These are phyloP conservation scores for Pythium folliculosum DNA, from an alignment of 352 stramenopile species.

Conservation along the genomic window DNA sequence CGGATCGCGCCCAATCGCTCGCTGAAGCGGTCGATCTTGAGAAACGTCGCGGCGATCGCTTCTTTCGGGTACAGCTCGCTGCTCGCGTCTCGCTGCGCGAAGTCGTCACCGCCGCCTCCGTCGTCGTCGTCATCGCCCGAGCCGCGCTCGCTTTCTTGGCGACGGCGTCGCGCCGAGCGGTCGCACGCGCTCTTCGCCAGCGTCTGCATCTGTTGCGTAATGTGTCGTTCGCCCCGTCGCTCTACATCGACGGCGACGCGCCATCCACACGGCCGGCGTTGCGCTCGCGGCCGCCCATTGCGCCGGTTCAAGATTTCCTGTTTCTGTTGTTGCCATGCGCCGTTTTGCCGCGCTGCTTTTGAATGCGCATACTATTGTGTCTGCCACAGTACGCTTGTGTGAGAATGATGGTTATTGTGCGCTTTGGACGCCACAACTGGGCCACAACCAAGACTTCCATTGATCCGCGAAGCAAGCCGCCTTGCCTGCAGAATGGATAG, in stretches of 20 bases:
- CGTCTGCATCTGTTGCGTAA: neutral
- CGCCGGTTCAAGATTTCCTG: slow-evolving; percentile 3
- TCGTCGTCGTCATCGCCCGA: neutral
- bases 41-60: slow-evolving; percentile 31
- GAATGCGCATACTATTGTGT: slow-evolving; percentile 16
- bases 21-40: slow-evolving; percentile 50
- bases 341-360: slow-evolving; percentile 7
- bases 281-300: slow-evolving; percentile 1
- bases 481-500: neutral
- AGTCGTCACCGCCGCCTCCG: neutral
- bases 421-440: too few species aligned
- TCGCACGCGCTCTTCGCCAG: too few species aligned
- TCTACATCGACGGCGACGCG: neutral
- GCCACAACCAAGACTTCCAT: neutral
- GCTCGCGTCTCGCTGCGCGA: neutral
- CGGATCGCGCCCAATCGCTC: slow-evolving; percentile 49
- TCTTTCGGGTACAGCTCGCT: slow-evolving; percentile 20
- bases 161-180: neutral
- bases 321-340: neutral
- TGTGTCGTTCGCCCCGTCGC: too few species aligned
- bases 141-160: neutral
- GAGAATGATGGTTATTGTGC: slow-evolving; percentile 1
- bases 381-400: neutral
- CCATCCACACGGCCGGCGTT: neutral
- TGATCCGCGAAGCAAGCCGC: neutral